These are phyloP conservation scores for Fraxinus cuspidata DNA, from an alignment of 257 asterid species.

Conservation along the genomic window DNA sequence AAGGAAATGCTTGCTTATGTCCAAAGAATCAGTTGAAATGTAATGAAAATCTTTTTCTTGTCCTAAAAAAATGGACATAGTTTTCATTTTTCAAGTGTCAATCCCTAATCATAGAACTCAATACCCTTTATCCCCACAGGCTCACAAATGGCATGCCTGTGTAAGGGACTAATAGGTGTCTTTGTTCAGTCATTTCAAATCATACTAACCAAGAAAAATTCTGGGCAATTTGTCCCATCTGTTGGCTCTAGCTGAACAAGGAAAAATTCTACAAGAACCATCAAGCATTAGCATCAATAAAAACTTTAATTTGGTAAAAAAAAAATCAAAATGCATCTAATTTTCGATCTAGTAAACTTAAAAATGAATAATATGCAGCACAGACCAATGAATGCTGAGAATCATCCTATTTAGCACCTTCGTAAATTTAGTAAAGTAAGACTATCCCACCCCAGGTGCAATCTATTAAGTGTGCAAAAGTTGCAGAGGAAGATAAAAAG, in stretches of 20 bases:
- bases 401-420: neutral
- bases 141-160: slow-evolving; percentile 40
- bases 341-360: no score
- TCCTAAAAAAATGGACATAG: neutral
- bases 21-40: neutral
- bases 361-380: no score
- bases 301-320: neutral
- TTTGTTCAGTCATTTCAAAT: slow-evolving; percentile 32
- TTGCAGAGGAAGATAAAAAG: slow-evolving; percentile 9
- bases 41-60: slow-evolving; percentile 25
- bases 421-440: neutral
- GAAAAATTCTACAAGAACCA: slow-evolving; percentile 34
- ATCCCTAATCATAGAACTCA: slow-evolving; percentile 23
- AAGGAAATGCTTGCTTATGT: slow-evolving; percentile 17
- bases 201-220: slow-evolving; percentile 30
- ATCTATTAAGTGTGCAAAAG: slow-evolving; percentile 24
- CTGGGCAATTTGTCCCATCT: slow-evolving; percentile 35
- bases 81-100: slow-evolving; percentile 1
- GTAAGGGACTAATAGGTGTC: slow-evolving; percentile 35
- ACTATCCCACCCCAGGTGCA: slow-evolving; percentile 13
- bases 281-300: slow-evolving; percentile 26
- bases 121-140: slow-evolving; percentile 31
- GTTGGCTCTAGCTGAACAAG: slow-evolving; percentile 32
- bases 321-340: no score
- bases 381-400: neutral